Percentiles rank a stretch among this genome's conserved stretches.
phyloP scores from a whole-genome alignment of 2,329 filamentous ascomycete genomes.

The Tolypocladium guangdongense region DNA sequence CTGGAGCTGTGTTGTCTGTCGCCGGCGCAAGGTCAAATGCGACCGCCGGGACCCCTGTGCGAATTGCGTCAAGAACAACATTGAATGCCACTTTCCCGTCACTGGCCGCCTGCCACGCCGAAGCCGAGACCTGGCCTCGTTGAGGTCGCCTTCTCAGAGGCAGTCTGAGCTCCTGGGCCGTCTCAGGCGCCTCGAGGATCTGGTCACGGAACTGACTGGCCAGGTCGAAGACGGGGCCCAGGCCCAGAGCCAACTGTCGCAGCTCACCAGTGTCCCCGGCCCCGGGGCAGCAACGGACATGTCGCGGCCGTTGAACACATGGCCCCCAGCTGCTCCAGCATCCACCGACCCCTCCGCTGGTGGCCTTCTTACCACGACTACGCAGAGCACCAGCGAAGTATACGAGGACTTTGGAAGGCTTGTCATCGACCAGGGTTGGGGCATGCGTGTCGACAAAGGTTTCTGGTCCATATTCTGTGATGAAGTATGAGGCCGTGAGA shows the following conservation, averaged over 20 bases:
- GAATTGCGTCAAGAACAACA: slow-evolving; percentile 12
- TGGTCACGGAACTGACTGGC: slow-evolving; percentile 18
- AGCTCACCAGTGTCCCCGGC: neutral
- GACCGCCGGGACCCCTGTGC: slow-evolving; percentile 18
- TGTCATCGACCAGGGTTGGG: slow-evolving; percentile 13
- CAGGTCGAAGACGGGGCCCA: slow-evolving; percentile 15
- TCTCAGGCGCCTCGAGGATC: slow-evolving; percentile 16
- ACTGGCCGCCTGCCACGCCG: slow-evolving; percentile 18
- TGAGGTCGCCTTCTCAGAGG: slow-evolving; percentile 13
- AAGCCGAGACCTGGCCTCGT: slow-evolving; percentile 6
- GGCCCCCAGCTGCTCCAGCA: neutral
- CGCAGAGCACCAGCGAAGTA: slow-evolving; percentile 6
- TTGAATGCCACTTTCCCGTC: slow-evolving; percentile 20
- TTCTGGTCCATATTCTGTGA: slow-evolving; percentile 22
- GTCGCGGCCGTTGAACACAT: neutral
- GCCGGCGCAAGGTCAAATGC: slow-evolving; percentile 19
- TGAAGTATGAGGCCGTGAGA: too few species aligned
- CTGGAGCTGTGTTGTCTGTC: slow-evolving; percentile 21
- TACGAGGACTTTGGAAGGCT: slow-evolving; percentile 19
- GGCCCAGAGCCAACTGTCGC: neutral
- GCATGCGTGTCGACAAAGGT: slow-evolving; percentile 16
- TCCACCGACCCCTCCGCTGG: neutral
- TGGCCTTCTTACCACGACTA: neutral
- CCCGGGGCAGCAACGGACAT: neutral
- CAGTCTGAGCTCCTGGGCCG: slow-evolving; percentile 18